phyloP scores from a whole-genome alignment of 768 basidiomycete species.

The Terana coerulea region DNA sequence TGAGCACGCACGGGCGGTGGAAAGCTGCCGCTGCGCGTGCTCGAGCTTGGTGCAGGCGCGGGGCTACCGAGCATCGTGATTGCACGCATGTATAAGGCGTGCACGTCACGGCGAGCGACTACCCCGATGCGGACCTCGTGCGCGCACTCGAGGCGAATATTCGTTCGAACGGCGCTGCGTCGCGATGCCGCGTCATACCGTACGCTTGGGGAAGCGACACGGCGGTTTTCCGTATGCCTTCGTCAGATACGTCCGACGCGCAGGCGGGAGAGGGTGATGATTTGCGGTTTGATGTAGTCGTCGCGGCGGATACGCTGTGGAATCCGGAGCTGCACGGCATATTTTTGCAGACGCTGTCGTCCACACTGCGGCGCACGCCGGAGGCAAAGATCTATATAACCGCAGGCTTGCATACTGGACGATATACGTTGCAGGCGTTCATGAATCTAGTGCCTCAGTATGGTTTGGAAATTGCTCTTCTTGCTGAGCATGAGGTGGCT shows the following conservation, averaged over 20 bases:
- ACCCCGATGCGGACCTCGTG: slow-evolving; percentile 64
- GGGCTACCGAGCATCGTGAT: slow-evolving; percentile 72
- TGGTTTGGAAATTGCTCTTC: slow-evolving; percentile 44
- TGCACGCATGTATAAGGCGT: slow-evolving; percentile 42
- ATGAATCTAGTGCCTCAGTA: slow-evolving; percentile 33
- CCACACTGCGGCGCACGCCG: slow-evolving; percentile 39
- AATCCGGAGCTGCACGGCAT: slow-evolving; percentile 55
- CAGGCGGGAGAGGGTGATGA: not conserved
- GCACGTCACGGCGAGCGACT: slow-evolving; percentile 59
- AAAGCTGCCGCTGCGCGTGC: slow-evolving; percentile 30
- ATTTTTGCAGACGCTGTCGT: slow-evolving; percentile 50
- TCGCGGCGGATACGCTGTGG: slow-evolving; percentile 80
- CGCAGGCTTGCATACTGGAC: slow-evolving; percentile 72
- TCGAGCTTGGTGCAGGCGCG: slow-evolving; percentile 74
- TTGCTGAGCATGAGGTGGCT: slow-evolving; percentile 45
- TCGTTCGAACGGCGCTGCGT: slow-evolving; percentile 41
- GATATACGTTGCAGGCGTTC: slow-evolving; percentile 68
- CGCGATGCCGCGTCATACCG: slow-evolving; percentile 49
- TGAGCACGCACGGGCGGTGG: slow-evolving; percentile 6
- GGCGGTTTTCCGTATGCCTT: slow-evolving; percentile 17
- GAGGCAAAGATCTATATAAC: slow-evolving; percentile 59
- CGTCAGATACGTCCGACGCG: slow-evolving; percentile 12
- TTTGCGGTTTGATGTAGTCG: slow-evolving; percentile 53
- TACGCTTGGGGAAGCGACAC: slow-evolving; percentile 65
- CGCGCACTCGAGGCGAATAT: slow-evolving; percentile 56